phyloP scores from a whole-genome alignment of 2,329 filamentous ascomycete genomes.

The Uncinocarpus reesii region DNA sequence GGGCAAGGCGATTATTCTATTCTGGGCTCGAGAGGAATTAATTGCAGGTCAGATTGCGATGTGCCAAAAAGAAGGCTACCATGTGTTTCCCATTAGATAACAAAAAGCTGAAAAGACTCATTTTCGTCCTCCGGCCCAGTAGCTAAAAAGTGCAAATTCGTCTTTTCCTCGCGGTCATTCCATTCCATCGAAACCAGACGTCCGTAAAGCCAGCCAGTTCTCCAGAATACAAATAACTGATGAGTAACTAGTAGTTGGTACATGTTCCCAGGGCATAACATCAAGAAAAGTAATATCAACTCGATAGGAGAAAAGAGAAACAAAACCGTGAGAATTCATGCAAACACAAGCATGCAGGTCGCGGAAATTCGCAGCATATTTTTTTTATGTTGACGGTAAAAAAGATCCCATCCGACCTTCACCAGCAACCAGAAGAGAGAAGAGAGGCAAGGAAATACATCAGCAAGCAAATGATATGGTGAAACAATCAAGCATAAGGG shows the following conservation, averaged over 20 bases:
- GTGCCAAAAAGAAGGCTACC: neutral
- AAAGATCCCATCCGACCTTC: conserved; percentile 8
- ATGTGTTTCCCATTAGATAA: neutral
- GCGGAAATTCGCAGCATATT: conserved; percentile 10
- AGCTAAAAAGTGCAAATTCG: neutral
- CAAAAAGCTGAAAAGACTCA: neutral
- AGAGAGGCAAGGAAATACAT: too few relatives aligned
- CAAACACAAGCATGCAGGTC: conserved; percentile 9
- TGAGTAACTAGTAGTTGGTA: conserved; percentile 15
- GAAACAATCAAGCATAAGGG: conserved; percentile 3
- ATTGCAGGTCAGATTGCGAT: neutral
- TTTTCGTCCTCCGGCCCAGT: conserved; percentile 1
- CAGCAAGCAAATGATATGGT: too few relatives aligned
- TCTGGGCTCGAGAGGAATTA: too few relatives aligned
- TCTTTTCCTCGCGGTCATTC: conserved; percentile 9
- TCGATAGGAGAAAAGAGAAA: conserved; percentile 17
- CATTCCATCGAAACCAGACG: conserved; percentile 12
- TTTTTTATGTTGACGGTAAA: conserved; percentile 12
- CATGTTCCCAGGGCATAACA: conserved; percentile 19
- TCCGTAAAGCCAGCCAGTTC: conserved; percentile 14
- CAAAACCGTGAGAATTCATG: conserved; percentile 19
- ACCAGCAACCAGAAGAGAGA: conserved; percentile 10
- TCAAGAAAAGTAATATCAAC: conserved; percentile 19
- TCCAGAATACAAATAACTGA: conserved; percentile 15
- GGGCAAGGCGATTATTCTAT: too few relatives aligned